Percentiles rank a stretch among this genome's conserved stretches.
phyloP scores from a whole-genome alignment of 805 yeast species.

The Spathaspora gorwiae region DNA sequence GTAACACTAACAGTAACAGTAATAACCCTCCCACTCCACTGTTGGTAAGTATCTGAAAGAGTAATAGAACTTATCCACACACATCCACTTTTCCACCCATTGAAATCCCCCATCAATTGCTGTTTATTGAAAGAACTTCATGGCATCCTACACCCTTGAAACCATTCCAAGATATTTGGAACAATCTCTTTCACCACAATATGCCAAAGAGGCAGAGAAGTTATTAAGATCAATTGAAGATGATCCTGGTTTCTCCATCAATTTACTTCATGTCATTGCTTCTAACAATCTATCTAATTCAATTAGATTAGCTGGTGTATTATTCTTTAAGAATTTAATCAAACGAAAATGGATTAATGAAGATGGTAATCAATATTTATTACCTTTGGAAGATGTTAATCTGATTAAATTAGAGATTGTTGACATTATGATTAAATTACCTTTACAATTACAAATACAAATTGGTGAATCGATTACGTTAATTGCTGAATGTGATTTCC shows the following conservation, averaged over 20 bases:
- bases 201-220: constrained; percentile 65
- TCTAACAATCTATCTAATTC: constrained; percentile 47
- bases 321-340: constrained; percentile 84
- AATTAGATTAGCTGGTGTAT: constrained; percentile 79
- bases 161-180: constrained; percentile 52
- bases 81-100: too few relatives aligned
- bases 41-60: too few relatives aligned
- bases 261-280: constrained; percentile 74
- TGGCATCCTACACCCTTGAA: constrained; percentile 34
- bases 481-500: constrained; percentile 95
- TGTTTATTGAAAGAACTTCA: neutral
- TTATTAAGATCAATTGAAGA: constrained; percentile 59
- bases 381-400: constrained; percentile 57
- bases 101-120: too few relatives aligned
- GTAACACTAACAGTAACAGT: too few relatives aligned
- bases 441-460: constrained; percentile 80
- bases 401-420: constrained; percentile 74
- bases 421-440: constrained; percentile 79
- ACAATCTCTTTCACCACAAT: constrained; percentile 60
- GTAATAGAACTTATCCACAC: too few relatives aligned
- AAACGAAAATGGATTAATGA: constrained; percentile 87
- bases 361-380: constrained; percentile 64
- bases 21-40: too few relatives aligned
- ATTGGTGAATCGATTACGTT: constrained; percentile 89
- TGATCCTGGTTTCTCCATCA: constrained; percentile 69